These are phyloP conservation scores for Pelargonium cotyledonis DNA, from an alignment of 441 rosid genomes.

Conservation along the genomic window DNA sequence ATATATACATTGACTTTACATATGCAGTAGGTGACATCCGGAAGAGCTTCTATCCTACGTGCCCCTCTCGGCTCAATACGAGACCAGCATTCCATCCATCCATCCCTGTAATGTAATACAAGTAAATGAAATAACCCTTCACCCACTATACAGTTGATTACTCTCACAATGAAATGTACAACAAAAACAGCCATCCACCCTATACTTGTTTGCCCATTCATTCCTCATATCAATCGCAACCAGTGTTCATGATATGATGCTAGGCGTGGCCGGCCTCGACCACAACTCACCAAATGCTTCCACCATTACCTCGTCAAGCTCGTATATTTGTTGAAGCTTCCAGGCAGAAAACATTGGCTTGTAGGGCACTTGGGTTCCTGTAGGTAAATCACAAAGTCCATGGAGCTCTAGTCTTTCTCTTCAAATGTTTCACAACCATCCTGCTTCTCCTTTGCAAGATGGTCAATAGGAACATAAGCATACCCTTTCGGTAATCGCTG, in stretches of 20 bases:
- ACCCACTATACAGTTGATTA: not conserved
- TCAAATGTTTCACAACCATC: slow-evolving; percentile 47
- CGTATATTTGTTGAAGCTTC: not conserved
- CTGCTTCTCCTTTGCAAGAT: slow-evolving; percentile 76
- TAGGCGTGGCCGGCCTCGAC: not conserved
- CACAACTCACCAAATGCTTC: not conserved
- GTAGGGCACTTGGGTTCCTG: not conserved
- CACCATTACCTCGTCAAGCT: not conserved
- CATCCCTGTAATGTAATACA: not conserved
- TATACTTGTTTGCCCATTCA: not conserved
- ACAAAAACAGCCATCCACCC: not conserved
- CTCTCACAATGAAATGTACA: slow-evolving; percentile 1
- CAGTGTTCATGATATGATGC: no score
- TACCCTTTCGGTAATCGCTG: slow-evolving; percentile 90
- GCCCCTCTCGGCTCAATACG: no score
- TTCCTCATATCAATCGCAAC: no score
- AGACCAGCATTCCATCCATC: no score
- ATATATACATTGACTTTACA: no score
- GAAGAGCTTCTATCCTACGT: no score
- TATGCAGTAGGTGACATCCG: no score
- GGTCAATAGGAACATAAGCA: slow-evolving; percentile 74
- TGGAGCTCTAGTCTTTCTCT: slow-evolving; percentile 40
- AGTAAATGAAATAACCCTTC: not conserved
- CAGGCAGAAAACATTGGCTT: not conserved
- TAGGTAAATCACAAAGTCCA: not conserved